Evolutionary conservation across 257 asterid species (phyloP), one percentile per base, ranked within the genome.

Genomic region (Leptodermis oblonga): DNA sequence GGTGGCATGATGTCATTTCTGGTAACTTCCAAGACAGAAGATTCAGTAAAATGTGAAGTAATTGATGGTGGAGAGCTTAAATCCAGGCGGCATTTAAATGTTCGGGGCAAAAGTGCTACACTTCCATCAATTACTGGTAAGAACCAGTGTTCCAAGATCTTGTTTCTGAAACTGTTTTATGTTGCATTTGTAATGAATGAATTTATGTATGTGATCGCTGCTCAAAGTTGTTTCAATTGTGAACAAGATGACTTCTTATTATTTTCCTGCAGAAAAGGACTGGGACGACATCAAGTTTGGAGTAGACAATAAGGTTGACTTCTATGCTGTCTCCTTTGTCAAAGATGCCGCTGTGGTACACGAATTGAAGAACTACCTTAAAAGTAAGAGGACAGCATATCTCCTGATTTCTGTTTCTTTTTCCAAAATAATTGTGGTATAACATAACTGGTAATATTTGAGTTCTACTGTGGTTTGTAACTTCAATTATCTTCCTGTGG

Each of bases 211-310:
- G 41, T 17, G 4, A 43, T 42, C 62, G 14, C 43, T 53, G 17
- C 64, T 42, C 58, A 42, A 61, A 39, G 58, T 23, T 23, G n/a
- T 78, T 70, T 73, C 43, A 26, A 7, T 67, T 59, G 56, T 54
- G 54, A 76, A 66, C 67, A 65, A 65, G 52, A 33, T 74, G 77
- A 68, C 64, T 77, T 74, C 72, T 36, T 53, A 14, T 70, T 77
- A 23, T 56, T 37, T 65, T 84, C 67, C 56, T 73, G 81, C 96
- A 92, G 98, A 90, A 73, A 92, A 92, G 70, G 98, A 92, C 72
- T 92, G 98, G 98, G 98, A 90, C 71, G 98, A 92, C 67, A 92
- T 90, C 81, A 90, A 90, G 86, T 92, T 92, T 67, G 98, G 98
- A 70, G 98, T 92, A 68, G 98, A 92, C 70, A 88, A 92, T 77